Percentiles rank a stretch among this genome's conserved stretches.
Conservation (phyloP, 2,329 filamentous ascomycete species). For the Claviceps humidiphila region DNA sequence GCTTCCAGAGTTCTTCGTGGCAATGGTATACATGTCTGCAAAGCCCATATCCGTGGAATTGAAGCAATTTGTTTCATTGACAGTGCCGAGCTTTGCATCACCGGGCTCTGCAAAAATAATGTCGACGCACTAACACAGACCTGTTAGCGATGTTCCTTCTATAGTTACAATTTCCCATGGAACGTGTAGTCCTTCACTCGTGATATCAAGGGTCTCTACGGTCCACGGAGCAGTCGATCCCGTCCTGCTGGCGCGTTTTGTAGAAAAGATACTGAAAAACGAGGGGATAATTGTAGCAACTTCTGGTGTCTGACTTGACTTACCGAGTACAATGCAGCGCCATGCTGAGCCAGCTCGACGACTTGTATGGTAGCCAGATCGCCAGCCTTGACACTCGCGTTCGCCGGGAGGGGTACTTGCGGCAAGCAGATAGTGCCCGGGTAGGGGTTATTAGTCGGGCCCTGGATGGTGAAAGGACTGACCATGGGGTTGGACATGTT, state of each 20-base stretch:
- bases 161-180: background rate
- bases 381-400: constrained; percentile 59
- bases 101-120: constrained; percentile 77
- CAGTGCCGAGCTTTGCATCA: constrained; percentile 51
- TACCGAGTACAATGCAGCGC: constrained; percentile 71
- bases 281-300: background rate
- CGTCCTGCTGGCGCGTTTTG: background rate
- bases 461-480: constrained; percentile 66
- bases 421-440: constrained; percentile 81
- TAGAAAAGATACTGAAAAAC: too few species aligned
- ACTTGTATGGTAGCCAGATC: constrained; percentile 85
- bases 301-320: constrained; percentile 25
- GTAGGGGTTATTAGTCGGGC: constrained; percentile 72
- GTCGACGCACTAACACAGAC: constrained; percentile 64
- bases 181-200: too few species aligned
- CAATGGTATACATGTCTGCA: constrained; percentile 61
- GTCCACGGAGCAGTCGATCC: too few species aligned
- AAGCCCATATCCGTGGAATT: constrained; percentile 72
- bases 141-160: background rate
- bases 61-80: constrained; percentile 76
- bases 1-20: constrained; percentile 29
- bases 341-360: constrained; percentile 71
- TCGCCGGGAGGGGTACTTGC: constrained; percentile 70
- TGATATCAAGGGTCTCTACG: too few species aligned
- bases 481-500: constrained; percentile 86